Evolutionary conservation across 208 protist genomes (phyloP).

Genomic region (Crithidia brevicula): DNA sequence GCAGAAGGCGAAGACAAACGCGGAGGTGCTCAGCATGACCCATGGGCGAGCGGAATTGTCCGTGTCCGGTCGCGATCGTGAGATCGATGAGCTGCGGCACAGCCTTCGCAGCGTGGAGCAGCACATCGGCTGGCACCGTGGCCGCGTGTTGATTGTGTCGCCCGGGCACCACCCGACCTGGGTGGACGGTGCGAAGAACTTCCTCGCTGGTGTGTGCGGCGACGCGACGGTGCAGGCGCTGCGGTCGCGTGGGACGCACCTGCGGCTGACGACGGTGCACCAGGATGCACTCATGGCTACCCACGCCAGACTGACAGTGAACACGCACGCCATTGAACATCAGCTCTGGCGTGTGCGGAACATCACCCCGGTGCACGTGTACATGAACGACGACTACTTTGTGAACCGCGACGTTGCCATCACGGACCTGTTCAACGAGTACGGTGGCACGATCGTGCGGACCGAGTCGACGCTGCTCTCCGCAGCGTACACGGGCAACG

Average conservation of each 20-base stretch:
- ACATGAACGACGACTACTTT: constrained; percentile 84
- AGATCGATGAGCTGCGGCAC: constrained; percentile 94
- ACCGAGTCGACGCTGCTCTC: constrained; percentile 32
- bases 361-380: constrained; percentile 58
- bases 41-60: background rate
- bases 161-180: constrained; percentile 94
- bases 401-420: constrained; percentile 62
- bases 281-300: constrained; percentile 62
- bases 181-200: constrained; percentile 77
- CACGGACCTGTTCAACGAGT: constrained; percentile 62
- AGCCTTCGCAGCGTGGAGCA: constrained; percentile 94
- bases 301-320: constrained; percentile 45
- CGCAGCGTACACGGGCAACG: constrained; percentile 1
- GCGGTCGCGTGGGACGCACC: constrained; percentile 39
- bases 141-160: constrained; percentile 94
- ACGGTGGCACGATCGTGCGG: constrained; percentile 62
- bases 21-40: constrained; percentile 17
- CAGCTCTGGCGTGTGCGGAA: constrained; percentile 64
- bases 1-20: constrained; percentile 24
- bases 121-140: constrained; percentile 92
- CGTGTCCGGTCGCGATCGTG: constrained; percentile 13
- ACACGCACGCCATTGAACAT: constrained; percentile 63
- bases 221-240: constrained; percentile 25
- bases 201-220: constrained; percentile 44
- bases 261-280: constrained; percentile 67